Base-by-base conservation (phyloP, 495 filamentous ascomycete species). In the Astrothelium subdiscretum region DNA sequence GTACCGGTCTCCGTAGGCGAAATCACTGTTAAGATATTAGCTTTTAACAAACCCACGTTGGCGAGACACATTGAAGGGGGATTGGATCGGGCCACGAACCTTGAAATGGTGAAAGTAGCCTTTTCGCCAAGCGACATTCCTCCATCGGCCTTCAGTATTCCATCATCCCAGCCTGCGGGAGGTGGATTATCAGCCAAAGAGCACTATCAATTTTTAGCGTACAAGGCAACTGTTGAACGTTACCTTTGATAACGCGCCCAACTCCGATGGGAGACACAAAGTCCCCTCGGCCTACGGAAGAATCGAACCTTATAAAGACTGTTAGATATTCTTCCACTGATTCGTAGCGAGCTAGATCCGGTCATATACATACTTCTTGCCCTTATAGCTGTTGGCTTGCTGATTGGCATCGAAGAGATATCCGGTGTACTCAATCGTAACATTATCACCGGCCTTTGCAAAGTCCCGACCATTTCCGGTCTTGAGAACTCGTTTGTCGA, bases 351-450 rank as follows among this genome's bases (percentile, higher is more conserved):
- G 58, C 32, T 12, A 1, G n/a, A n/a, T 2, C 58, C 24, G 44
- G 42, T 26, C 57, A 42, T 31, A 32, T 18, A 69, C 78, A 63
- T 71, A 84, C 82, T 81, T 71, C 32, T 71, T 74, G 59, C 81
- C 81, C 76, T 78, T 79, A 65, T 68, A 70, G 68, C 77, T 62
- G 59, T 78, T 75, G 59, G 72, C 69, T 0, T 72, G 35, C 70
- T 65, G 38, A 32, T 40, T 63, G 12, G 29, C 12, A 48, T 92
- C 87, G 76, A 87, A 87, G 51, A 95, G 79, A 75, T 82, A 91
- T 65, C 90, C 90, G 24, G 86, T 90, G 78, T 94, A 95, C 73
- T 88, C 85, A 67, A 95, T 91, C 66, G 80, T 81, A 68, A 95
- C 87, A 18, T 70, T 78, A 71, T 91, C 83, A 26, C 87, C 86